These are phyloP conservation scores for Penicillium simplicissimum DNA, from an alignment of 495 filamentous ascomycete genomes.

Conservation along the genomic window DNA sequence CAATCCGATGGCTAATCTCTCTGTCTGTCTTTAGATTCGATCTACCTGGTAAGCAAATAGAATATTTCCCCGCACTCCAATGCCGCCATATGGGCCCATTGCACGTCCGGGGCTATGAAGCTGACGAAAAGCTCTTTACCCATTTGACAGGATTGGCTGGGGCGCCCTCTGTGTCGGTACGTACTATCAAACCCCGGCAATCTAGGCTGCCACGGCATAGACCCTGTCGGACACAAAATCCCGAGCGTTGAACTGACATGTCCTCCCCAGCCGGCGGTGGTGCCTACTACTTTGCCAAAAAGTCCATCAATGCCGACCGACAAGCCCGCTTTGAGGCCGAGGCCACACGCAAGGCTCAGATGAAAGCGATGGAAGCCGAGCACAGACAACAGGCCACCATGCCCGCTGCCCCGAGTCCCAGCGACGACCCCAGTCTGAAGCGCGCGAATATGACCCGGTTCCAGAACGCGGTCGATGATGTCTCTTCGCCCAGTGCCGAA, in stretches of 20 bases:
- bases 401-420: slow-evolving; percentile 10
- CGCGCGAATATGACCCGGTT: slow-evolving; percentile 38
- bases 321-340: slow-evolving; percentile 67
- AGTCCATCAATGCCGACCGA: slow-evolving; percentile 87
- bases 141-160: slow-evolving; percentile 73
- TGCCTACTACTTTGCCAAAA: slow-evolving; percentile 96
- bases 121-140: slow-evolving; percentile 25
- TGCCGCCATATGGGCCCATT: slow-evolving; percentile 4
- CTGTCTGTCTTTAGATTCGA: slow-evolving; percentile 40
- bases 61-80: not conserved
- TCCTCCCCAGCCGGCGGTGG: slow-evolving; percentile 70
- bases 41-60: slow-evolving; percentile 52
- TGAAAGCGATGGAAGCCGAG: slow-evolving; percentile 58
- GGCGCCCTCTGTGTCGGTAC: slow-evolving; percentile 78
- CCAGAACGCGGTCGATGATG: slow-evolving; percentile 52
- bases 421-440: slow-evolving; percentile 33
- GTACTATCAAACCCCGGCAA: slow-evolving; percentile 2
- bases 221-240: not conserved
- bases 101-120: slow-evolving; percentile 5
- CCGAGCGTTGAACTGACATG: not conserved
- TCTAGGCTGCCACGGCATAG: not conserved
- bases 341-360: slow-evolving; percentile 61
- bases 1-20: slow-evolving; percentile 3
- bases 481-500: slow-evolving; percentile 76
- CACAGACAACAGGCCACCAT: slow-evolving; percentile 37